These are phyloP conservation scores for Pseudogymnoascus sp. DNA, from an alignment of 2,329 filamentous ascomycete genomes.

Conservation along the genomic window DNA sequence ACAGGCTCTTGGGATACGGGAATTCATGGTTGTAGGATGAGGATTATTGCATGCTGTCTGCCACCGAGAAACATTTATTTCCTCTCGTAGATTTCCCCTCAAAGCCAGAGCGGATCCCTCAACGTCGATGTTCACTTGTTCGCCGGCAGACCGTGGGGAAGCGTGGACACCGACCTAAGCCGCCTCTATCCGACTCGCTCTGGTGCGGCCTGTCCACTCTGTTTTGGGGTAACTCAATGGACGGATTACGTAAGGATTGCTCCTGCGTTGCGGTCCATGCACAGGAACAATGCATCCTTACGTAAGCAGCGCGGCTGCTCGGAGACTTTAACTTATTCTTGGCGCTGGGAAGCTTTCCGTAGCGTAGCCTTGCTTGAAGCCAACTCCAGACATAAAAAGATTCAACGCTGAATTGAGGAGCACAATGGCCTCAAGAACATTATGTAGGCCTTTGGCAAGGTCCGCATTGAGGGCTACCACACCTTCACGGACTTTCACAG, in stretches of 20 bases:
- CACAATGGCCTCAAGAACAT: constrained; percentile 23
- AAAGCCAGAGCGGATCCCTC: constrained; percentile 10
- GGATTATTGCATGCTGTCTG: constrained; percentile 8
- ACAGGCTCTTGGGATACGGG: constrained; percentile 5
- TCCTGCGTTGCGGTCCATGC: not conserved
- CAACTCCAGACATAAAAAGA: not conserved
- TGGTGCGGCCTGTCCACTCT: not conserved
- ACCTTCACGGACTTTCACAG: constrained; percentile 15
- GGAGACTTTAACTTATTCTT: not conserved
- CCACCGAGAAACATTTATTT: constrained; percentile 6
- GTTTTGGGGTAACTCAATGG: not conserved
- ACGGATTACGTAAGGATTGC: not conserved
- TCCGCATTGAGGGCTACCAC: constrained; percentile 11
- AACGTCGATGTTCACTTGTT: constrained; percentile 8
- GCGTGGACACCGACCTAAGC: constrained; percentile 6
- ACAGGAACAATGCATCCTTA: not conserved
- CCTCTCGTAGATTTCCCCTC: constrained; percentile 7
- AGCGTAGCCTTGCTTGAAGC: constrained; percentile 8
- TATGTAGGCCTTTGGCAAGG: constrained; percentile 20
- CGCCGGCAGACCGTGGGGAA: constrained; percentile 4
- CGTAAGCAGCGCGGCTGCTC: not conserved
- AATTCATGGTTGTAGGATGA: constrained; percentile 9
- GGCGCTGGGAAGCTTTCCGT: constrained; percentile 6
- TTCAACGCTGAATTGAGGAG: constrained; percentile 7
- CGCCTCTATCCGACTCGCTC: constrained; percentile 9